Evolutionary conservation across 495 filamentous ascomycete genomes (phyloP).

Genomic region (Astrothelium macrocarpum): DNA sequence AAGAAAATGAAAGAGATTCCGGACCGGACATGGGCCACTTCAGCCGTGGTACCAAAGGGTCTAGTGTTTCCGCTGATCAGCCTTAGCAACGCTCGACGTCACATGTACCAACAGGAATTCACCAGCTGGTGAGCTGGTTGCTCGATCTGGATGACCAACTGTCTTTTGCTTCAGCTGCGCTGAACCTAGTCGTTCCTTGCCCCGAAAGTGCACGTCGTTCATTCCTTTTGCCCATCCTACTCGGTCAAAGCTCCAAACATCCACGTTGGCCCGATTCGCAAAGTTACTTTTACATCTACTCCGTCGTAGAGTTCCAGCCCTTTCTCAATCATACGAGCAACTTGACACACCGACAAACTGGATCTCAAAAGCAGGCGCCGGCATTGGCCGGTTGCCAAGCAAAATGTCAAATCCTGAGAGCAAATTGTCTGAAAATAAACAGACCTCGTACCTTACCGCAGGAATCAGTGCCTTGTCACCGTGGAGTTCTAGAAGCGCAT

Average conservation of each 20-base stretch:
- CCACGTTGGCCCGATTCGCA: slow-evolving; percentile 15
- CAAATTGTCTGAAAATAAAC: slow-evolving; percentile 12
- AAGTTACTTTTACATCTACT: not conserved
- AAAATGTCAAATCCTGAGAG: slow-evolving; percentile 29
- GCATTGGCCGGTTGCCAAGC: slow-evolving; percentile 14
- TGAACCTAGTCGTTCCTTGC: not conserved
- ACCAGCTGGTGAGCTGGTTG: not conserved
- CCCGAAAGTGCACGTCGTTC: not conserved
- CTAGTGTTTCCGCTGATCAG: too few relatives aligned
- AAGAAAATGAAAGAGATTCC: too few relatives aligned
- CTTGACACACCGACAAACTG: slow-evolving; percentile 4
- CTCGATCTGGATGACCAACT: slow-evolving; percentile 1
- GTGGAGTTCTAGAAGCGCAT: slow-evolving; percentile 29
- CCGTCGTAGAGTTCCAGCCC: not conserved
- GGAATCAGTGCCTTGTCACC: slow-evolving; percentile 29
- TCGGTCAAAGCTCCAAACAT: not conserved
- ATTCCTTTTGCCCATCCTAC: not conserved
- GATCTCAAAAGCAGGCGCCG: slow-evolving; percentile 15
- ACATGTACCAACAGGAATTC: not conserved
- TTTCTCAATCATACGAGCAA: not conserved
- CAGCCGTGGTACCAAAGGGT: too few relatives aligned
- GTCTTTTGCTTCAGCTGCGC: not conserved
- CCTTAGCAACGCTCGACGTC: not conserved
- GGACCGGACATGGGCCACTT: not conserved
- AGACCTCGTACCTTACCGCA: slow-evolving; percentile 21